phyloP scores from a whole-genome alignment of 2,329 filamentous ascomycete genomes.

The Xylaria digitata region DNA sequence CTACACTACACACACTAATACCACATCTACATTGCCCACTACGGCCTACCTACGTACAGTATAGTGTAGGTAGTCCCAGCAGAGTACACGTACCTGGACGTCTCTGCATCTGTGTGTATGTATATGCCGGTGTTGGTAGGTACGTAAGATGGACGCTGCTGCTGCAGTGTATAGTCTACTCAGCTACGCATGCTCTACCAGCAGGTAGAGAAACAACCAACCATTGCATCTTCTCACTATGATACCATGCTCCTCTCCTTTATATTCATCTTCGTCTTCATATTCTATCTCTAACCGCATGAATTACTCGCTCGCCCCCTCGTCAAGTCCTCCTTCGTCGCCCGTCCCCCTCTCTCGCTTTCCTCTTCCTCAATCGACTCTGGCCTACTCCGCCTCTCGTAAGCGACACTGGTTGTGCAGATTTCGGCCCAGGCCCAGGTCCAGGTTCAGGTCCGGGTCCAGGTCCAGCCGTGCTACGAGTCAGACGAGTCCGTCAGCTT shows the following conservation, averaged over 20 bases:
- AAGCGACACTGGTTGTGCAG: conserved; percentile 28
- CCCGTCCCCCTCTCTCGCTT: conserved; percentile 10
- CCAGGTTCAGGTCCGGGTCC: conserved; percentile 11
- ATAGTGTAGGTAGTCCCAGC: background rate
- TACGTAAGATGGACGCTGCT: background rate
- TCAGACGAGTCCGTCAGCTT: conserved; percentile 28
- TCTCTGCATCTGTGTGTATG: too few species aligned
- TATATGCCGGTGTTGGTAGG: too few species aligned
- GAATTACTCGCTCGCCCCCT: conserved; percentile 9
- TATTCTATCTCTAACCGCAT: conserved; percentile 6
- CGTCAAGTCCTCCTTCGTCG: conserved; percentile 4
- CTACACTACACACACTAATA: too few species aligned
- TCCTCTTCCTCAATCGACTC: conserved; percentile 14
- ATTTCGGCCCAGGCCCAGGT: background rate
- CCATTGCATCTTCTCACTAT: conserved; percentile 2
- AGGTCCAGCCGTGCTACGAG: conserved; percentile 17
- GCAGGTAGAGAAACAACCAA: background rate
- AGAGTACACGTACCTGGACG: too few species aligned
- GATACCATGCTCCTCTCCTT: conserved; percentile 6
- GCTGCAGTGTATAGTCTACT: too few species aligned
- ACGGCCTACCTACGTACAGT: background rate
- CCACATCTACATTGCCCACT: background rate
- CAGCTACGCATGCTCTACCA: background rate
- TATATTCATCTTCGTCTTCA: background rate
- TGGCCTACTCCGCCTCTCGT: conserved; percentile 29